Evolutionary conservation across 108 stramenopile species (phyloP), one percentile per base, ranked within the genome.

Genomic region (Stephanodiscus minutulus): DNA sequence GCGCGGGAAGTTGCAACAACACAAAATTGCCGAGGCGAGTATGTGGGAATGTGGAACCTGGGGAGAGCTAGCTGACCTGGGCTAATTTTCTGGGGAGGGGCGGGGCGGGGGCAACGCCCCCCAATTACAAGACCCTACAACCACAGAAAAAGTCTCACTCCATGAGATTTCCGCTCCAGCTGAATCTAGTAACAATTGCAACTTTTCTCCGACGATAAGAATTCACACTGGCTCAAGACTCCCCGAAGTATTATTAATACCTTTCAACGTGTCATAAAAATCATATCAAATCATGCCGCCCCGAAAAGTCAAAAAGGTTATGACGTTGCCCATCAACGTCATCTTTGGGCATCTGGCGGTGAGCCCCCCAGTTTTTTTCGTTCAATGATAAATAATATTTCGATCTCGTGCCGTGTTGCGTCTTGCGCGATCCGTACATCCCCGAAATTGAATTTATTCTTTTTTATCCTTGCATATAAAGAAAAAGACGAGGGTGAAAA

Each of bases 341-440:
- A 98, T 99, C 61, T 99, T 98, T 86, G 82, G 86, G 74, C 96
- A 98, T 77, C 84, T 99, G 47, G 87, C 95, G 84, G 88, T 91
- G 73, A 69, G 92, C 70, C 57, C 64, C 36, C 61, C 69, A n/a
- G 35, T 73, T 12, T 68, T 88, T 47, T 64, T 83, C 76, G 59
- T 60, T 46, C 28, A 39, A 15, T 61, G 20, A 55, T 43, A 27
- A 21, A n/a, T 75, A 27, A 60, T 21, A 35, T 35, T 35, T 67
- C 50, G 35, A 20, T 55, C 57, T 68, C 35, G 33, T 61, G 21
- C 44, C n/a, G 27, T 22, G 15, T 28, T 36, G 39, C 22, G 17
- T 47, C 20, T 13, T 44, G 18, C 31, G 50, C 72, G 17, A 29
- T 61, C 64, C 5, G 31, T 33, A 33, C 31, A n/a, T 62, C 75